phyloP scores from a whole-genome alignment of 169 alveolate genomes.

The Theileria orientalis region DNA sequence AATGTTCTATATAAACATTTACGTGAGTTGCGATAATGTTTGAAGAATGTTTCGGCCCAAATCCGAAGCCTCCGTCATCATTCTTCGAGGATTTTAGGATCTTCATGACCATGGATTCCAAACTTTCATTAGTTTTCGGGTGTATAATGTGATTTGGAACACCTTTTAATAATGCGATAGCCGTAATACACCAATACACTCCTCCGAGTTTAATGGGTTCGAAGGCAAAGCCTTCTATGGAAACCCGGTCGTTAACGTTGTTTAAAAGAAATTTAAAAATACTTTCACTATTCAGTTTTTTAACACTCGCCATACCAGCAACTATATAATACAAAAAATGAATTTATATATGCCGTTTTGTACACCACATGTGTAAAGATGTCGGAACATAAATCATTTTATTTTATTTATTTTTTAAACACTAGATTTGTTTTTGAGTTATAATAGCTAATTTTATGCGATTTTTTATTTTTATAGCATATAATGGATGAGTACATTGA shows the following conservation, averaged over 20 bases:
- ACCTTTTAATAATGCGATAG: conserved; percentile 62
- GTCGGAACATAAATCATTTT: background rate
- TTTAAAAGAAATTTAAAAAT: conserved; percentile 50
- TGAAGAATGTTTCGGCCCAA: conserved; percentile 70
- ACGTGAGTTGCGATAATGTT: conserved; percentile 73
- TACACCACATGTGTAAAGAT: background rate
- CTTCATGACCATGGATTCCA: conserved; percentile 49
- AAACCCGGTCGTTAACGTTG: conserved; percentile 42
- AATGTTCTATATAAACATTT: background rate
- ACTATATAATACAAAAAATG: background rate
- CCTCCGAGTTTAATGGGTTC: conserved; percentile 77
- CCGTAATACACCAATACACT: conserved; percentile 69
- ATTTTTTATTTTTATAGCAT: too few species aligned
- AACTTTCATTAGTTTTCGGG: conserved; percentile 43
- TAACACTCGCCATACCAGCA: background rate
- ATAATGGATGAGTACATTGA: conserved; percentile 4
- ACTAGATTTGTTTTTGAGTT: background rate
- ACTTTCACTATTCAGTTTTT: conserved; percentile 22
- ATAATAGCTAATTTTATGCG: too few species aligned
- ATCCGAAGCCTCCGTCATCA: conserved; percentile 75
- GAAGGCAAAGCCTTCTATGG: conserved; percentile 71
- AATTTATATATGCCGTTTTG: background rate
- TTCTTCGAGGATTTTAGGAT: conserved; percentile 58
- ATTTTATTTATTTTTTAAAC: background rate
- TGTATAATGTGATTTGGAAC: conserved; percentile 50